Conservation (phyloP, 257 asterid genomes). For the Jacaranda copaia region DNA sequence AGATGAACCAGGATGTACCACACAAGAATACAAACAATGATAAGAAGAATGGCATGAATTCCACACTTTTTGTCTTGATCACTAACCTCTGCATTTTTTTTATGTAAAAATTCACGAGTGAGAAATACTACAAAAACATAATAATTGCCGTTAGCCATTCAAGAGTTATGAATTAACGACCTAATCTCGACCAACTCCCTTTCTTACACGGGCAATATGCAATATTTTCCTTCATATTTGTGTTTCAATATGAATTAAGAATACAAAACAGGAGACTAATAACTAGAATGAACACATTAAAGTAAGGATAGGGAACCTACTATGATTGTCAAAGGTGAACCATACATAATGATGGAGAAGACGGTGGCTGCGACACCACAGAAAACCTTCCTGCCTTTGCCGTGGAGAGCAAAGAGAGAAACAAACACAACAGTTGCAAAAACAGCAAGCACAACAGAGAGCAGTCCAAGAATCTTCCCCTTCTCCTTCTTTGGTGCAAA, state of each 20-base stretch:
- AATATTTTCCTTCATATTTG: background rate
- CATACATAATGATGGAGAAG: conserved; percentile 88
- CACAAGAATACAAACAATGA: conserved; percentile 76
- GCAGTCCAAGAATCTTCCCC: conserved; percentile 57
- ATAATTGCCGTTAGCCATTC: background rate
- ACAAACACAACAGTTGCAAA: conserved; percentile 61
- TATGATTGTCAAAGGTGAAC: conserved; percentile 77
- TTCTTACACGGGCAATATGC: background rate
- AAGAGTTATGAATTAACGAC: background rate
- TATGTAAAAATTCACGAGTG: background rate
- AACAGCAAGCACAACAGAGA: conserved; percentile 48
- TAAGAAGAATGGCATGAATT: conserved; percentile 85
- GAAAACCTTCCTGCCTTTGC: conserved; percentile 58
- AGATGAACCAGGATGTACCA: conserved; percentile 83
- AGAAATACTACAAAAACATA: background rate
- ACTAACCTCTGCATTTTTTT: conserved; percentile 71
- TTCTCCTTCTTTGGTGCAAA: conserved; percentile 71
- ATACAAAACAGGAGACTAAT: no score
- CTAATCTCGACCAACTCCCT: background rate
- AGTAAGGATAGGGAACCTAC: conserved; percentile 42
- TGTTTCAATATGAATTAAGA: no score
- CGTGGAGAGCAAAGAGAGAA: conserved; percentile 75
- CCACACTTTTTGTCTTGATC: conserved; percentile 83
- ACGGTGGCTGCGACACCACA: conserved; percentile 81
- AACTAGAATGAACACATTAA: background rate